These are phyloP conservation scores for Talaromyces sp. DNA, from an alignment of 2,329 filamentous ascomycete genomes.

Conservation along the genomic window DNA sequence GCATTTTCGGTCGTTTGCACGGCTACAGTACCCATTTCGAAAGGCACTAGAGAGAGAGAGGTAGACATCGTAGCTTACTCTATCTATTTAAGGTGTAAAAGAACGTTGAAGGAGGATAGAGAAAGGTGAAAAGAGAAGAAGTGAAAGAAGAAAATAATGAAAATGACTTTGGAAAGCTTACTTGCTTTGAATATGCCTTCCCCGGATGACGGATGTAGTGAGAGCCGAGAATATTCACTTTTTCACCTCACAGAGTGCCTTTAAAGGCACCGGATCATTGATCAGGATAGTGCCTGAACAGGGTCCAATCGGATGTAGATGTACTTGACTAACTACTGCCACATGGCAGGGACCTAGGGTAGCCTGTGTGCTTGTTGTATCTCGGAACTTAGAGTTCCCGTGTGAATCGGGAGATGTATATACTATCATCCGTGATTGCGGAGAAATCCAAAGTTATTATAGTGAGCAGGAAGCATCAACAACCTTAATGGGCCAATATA, in stretches of 20 bases:
- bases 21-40: conserved; percentile 16
- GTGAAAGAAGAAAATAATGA: no score
- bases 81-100: no score
- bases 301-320: not conserved
- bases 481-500: no score
- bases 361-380: not conserved
- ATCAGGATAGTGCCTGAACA: not conserved
- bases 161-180: no score
- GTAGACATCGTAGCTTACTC: not conserved
- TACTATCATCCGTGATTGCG: no score
- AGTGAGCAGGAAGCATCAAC: not conserved
- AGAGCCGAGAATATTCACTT: not conserved
- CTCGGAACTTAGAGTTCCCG: not conserved
- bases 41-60: conserved; percentile 15
- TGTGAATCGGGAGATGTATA: not conserved
- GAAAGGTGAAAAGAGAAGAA: no score
- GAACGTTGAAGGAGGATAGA: no score
- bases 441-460: not conserved
- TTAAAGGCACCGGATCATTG: no score
- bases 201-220: not conserved
- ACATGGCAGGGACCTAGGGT: not conserved
- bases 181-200: not conserved
- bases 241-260: no score
- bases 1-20: conserved; percentile 5
- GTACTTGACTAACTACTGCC: not conserved